Percentiles rank a stretch among this genome's conserved stretches.
Evolutionary conservation across 306 rosid species (phyloP).

Genomic region (Sophora flavescens): DNA sequence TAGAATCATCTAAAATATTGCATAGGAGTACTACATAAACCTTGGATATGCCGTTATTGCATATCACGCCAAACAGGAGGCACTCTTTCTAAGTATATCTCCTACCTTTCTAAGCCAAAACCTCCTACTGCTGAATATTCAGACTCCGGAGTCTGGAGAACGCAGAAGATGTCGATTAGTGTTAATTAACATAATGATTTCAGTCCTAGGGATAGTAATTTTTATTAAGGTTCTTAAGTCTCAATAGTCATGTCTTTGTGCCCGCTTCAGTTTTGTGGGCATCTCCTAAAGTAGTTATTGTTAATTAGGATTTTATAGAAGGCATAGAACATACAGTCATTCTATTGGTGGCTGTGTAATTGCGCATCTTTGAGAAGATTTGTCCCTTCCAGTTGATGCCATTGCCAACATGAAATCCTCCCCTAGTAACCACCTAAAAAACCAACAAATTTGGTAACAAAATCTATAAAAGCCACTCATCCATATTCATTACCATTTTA

Average conservation of each 20-base stretch:
- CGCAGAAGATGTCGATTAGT: not conserved
- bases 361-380: constrained; percentile 98
- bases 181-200: not conserved
- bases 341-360: constrained; percentile 95
- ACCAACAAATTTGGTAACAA: constrained; percentile 44
- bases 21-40: not conserved
- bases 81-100: not conserved
- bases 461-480: not conserved
- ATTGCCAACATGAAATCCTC: constrained; percentile 99
- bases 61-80: not conserved
- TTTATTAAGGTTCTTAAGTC: constrained; percentile 1
- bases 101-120: not conserved
- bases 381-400: constrained; percentile 99
- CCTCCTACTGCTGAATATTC: not conserved
- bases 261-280: not conserved
- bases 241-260: not conserved
- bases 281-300: not conserved
- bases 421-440: constrained; percentile 92
- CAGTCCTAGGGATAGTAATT: not conserved
- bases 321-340: constrained; percentile 82
- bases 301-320: constrained; percentile 17
- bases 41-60: not conserved
- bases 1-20: not conserved
- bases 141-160: not conserved
- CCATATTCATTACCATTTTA: constrained; percentile 32